Evolutionary conservation across 2,329 filamentous ascomycete genomes (phyloP), one percentile per base, ranked within the genome.

Genomic region (Fusarium miscanthi): DNA sequence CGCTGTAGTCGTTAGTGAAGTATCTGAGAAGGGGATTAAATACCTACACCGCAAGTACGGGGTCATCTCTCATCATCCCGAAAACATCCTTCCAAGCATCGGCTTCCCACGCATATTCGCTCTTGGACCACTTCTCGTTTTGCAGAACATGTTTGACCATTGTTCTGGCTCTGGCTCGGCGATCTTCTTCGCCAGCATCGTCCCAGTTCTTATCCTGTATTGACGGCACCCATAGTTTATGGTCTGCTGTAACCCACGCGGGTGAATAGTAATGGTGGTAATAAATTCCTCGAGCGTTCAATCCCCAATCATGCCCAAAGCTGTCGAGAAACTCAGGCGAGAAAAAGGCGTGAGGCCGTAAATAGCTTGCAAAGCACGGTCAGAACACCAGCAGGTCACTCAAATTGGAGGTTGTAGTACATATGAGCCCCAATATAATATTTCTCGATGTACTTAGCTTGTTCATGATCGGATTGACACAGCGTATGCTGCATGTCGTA

Each of bases 21-120:
- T n/a, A 6, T 25, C 16, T 19, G 7, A 27, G 27, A 30, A 25
- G 27, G 31, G 23, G 19, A 27, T 13, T 21, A 23, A 23, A 13
- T 12, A 10, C 43, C 27, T 21, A 46, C 43, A 46, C 43, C 6
- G 43, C 23, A 30, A 46, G 43, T 21, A 27, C 43, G 19, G 43
- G 43, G 23, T 59, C 57, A 25, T 59, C 33, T 41, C 43, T 59
- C 57, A 59, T 59, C 23, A 40, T n/a, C 14, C 57, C 43, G 41
- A 59, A 59, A 17, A 59, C 33, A 48, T 59, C 57, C 16, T 45
- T 33, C 57, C 57, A 59, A 21, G 57, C 57, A 27, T 59, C 57
- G 8, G 57, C 57, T 19, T 59, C 57, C 57, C 57, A 59, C 14
- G 57, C 57, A 31, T 59, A 59, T 46, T 59, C 57, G 35, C 57